Percentiles rank a stretch among this genome's conserved stretches.
These are phyloP conservation scores for Kodamaea sagamina DNA, from an alignment of 805 yeast species.

Conservation along the genomic window DNA sequence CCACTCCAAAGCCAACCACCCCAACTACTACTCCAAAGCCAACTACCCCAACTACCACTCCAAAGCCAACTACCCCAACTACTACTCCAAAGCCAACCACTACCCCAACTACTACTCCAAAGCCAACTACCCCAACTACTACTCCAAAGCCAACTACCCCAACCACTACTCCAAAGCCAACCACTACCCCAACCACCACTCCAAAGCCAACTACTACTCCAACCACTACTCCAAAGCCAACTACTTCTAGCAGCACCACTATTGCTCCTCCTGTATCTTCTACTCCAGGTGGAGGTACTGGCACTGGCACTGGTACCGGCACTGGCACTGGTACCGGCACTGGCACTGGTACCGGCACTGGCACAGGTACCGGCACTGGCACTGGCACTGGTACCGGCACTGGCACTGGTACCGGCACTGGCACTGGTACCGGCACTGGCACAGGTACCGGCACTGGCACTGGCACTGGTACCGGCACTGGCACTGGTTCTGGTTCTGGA, in stretches of 20 bases:
- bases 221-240: neutral
- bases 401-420: conserved; percentile 5
- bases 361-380: conserved; percentile 1
- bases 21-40: conserved; percentile 1
- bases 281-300: neutral
- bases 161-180: neutral
- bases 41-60: neutral
- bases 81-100: conserved; percentile 2
- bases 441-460: conserved; percentile 1
- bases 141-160: neutral
- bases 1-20: neutral
- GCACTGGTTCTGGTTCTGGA: neutral
- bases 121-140: conserved; percentile 1
- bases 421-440: neutral
- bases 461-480: conserved; percentile 3
- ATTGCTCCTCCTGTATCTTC: neutral
- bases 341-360: conserved; percentile 1
- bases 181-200: neutral
- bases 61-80: neutral
- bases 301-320: conserved; percentile 1
- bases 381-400: neutral
- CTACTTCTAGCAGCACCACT: neutral
- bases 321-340: conserved; percentile 3
- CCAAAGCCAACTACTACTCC: conserved; percentile 1
- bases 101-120: neutral